phyloP scores from a whole-genome alignment of 306 rosid species.

The Styphnolobium japonicum region DNA sequence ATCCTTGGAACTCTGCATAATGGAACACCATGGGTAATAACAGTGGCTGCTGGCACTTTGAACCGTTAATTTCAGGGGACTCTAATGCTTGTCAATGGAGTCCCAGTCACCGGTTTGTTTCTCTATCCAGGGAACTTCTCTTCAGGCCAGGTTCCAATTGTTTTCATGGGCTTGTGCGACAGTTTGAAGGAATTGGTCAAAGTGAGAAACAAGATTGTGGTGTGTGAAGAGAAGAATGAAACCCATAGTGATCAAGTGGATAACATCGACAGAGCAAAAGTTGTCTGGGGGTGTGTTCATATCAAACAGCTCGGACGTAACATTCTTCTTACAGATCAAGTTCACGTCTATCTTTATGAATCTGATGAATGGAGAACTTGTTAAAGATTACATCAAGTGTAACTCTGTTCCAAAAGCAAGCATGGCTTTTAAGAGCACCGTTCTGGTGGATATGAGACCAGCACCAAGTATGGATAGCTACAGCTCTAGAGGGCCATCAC shows the following conservation, averaged over 20 bases:
- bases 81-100: slow-evolving; percentile 49
- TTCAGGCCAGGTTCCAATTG: slow-evolving; percentile 32
- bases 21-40: slow-evolving; percentile 76
- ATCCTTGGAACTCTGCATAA: slow-evolving; percentile 41
- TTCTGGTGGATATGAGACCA: slow-evolving; percentile 44
- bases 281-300: slow-evolving; percentile 57
- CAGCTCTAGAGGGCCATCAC: slow-evolving; percentile 80
- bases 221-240: slow-evolving; percentile 46
- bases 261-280: slow-evolving; percentile 19
- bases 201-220: slow-evolving; percentile 49
- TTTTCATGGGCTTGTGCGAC: slow-evolving; percentile 48
- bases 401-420: slow-evolving; percentile 38
- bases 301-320: slow-evolving; percentile 36
- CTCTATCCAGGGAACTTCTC: slow-evolving; percentile 43
- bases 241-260: background rate
- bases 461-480: slow-evolving; percentile 58
- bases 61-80: slow-evolving; percentile 55
- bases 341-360: slow-evolving; percentile 36
- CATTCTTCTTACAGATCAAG: background rate
- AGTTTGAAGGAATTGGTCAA: slow-evolving; percentile 4
- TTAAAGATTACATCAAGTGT: slow-evolving; percentile 44
- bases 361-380: slow-evolving; percentile 38
- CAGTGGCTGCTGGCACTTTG: slow-evolving; percentile 60
- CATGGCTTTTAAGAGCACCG: slow-evolving; percentile 42
- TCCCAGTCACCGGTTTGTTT: slow-evolving; percentile 40